Evolutionary conservation across 441 rosid species (phyloP).

Genomic region (Croton laevigatus): DNA sequence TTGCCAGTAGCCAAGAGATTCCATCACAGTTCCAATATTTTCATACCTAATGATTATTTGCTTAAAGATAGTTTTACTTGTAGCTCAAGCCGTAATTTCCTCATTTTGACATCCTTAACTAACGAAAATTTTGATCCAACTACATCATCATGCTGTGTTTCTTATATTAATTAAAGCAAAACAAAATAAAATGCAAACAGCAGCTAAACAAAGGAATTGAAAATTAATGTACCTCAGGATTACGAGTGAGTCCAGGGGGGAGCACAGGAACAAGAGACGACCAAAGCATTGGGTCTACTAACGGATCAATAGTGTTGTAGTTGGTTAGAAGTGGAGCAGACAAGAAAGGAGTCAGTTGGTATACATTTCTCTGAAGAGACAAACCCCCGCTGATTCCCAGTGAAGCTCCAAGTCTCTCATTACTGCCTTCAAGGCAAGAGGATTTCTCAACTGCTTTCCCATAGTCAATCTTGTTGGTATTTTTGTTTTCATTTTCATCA

Average conservation of each 20-base stretch:
- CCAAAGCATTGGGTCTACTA: slow-evolving; percentile 87
- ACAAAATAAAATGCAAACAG: neutral
- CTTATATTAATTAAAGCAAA: neutral
- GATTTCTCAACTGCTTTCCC: slow-evolving; percentile 80
- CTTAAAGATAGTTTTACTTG: neutral
- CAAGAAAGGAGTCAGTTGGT: slow-evolving; percentile 74
- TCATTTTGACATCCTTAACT: neutral
- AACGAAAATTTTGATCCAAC: neutral
- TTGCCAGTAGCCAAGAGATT: neutral
- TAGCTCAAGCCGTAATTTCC: neutral
- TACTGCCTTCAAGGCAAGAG: slow-evolving; percentile 41
- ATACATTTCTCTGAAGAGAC: slow-evolving; percentile 69
- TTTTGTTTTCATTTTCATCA: slow-evolving; percentile 80
- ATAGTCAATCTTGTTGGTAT: slow-evolving; percentile 61
- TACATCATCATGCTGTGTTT: neutral
- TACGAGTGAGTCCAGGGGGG: slow-evolving; percentile 65
- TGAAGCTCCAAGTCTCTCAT: slow-evolving; percentile 50
- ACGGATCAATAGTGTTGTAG: slow-evolving; percentile 68
- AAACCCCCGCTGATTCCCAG: slow-evolving; percentile 58
- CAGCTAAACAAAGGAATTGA: slow-evolving; percentile 4
- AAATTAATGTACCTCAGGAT: slow-evolving; percentile 60
- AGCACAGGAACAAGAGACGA: slow-evolving; percentile 64
- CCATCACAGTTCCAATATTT: neutral
- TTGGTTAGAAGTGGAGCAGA: slow-evolving; percentile 79
- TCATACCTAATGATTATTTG: neutral